phyloP scores from a whole-genome alignment of 2,329 filamentous ascomycete genomes.

The Aureobasidium sp. region DNA sequence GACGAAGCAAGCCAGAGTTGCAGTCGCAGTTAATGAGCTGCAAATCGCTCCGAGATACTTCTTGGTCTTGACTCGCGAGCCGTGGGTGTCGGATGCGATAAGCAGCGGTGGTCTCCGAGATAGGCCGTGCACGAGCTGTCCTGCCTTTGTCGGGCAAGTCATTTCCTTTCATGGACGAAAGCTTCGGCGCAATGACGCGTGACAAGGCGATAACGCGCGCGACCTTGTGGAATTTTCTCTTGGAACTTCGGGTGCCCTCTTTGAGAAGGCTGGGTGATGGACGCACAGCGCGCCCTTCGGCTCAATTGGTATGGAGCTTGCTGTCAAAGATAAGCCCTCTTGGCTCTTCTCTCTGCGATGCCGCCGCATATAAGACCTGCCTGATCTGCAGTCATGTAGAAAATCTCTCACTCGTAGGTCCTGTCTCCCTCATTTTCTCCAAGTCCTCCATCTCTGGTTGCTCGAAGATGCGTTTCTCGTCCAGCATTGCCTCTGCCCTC shows the following conservation, averaged over 20 bases:
- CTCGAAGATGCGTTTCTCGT: conserved; percentile 11
- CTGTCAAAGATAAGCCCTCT: not conserved
- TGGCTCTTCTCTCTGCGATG: too few species aligned
- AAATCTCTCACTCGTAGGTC: not conserved
- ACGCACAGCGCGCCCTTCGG: conserved; percentile 1
- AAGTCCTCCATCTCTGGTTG: not conserved
- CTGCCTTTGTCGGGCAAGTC: not conserved
- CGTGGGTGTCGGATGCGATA: not conserved
- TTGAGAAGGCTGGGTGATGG: not conserved
- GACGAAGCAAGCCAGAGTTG: not conserved
- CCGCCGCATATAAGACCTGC: not conserved
- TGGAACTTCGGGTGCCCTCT: not conserved
- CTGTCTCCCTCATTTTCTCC: not conserved
- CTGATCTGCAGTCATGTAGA: not conserved
- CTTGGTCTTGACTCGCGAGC: not conserved
- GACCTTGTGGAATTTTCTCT: not conserved
- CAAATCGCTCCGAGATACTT: not conserved
- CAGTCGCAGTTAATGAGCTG: not conserved
- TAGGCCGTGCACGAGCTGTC: not conserved
- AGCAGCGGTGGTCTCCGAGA: not conserved
- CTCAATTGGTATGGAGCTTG: conserved; percentile 5
- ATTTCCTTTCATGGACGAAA: not conserved
- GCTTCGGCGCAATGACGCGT: not conserved
- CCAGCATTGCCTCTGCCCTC: conserved; percentile 6
- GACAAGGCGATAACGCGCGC: not conserved